Evolutionary conservation across 1,284 basidiomycete species (phyloP), one percentile per base, ranked within the genome.

Genomic region (Leccinum brunneo-olivaceum): DNA sequence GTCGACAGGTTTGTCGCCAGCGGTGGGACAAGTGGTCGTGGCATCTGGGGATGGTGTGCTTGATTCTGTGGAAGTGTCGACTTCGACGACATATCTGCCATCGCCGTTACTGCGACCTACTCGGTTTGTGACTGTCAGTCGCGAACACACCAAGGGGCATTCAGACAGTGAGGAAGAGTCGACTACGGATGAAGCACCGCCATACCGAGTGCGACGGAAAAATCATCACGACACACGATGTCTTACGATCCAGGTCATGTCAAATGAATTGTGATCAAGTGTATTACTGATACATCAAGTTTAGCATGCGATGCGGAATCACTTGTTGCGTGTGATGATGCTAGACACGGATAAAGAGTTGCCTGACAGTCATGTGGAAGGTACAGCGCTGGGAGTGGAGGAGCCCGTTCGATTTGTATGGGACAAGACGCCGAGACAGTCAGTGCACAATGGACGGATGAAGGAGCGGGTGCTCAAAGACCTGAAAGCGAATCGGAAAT

Each of bases 351-450:
- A 79, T 51, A 75, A 76, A 48, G 57, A 71, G 1, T 64, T 87
- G 9, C 84, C 83, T 0, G 73, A 76, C 44, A 76, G 73, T 41
- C 75, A 81, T 53, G 52, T 57, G 6, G 83, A 86, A 52, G 77
- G 74, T 10, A 61, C 59, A 9, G 50, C 62, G 2, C 52, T 79
- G 2, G 62, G 62, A 3, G 50, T 65, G 6, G 56, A 67, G 16
- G 70, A 79, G 16, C 73, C 81, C 2, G 67, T 87, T 9, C 78
- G 84, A 12, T 86, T 86, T 53, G 78, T 84, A 4, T 86, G 83
- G 83, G 76, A 79, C 44, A 83, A 82, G 59, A 86, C 83, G 1
- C 68, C 73, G 8, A 82, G 76, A 48, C 81, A 85, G 52, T 84
- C 81, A 0, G 68, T 76, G 16, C 83, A 85, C 52, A 86, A 86